Evolutionary conservation across 1,284 basidiomycete genomes (phyloP), one percentile per base, ranked within the genome.

Genomic region (Ceratobasidium sp.): DNA sequence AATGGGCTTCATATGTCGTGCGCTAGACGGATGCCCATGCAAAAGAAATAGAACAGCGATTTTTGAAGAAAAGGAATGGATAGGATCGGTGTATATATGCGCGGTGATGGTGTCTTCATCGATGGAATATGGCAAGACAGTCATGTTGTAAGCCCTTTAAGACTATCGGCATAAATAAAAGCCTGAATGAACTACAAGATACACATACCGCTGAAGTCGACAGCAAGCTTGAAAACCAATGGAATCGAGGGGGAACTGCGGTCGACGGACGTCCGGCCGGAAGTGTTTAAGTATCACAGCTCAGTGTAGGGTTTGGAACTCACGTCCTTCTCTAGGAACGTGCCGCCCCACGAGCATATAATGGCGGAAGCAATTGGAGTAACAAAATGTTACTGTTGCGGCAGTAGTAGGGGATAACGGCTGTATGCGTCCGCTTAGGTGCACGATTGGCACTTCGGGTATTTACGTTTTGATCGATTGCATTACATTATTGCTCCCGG

Each of bases 401-500:
- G 45, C 8, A 31, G 45, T 28, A 66, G 45, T 66, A 53, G 35
- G 26, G 15, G 60, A 53, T 51, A 35, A 13, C 35, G 20, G 10
- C 26, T 20, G 28, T 35, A 54, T 63, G 26, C n/a, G 49, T 66
- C 42, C 20, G 45, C 49, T 51, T 53, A 47, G 13, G 65, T 28
- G 31, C 17, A 28, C 42, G 49, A 54, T 54, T 39, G 66, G 66
- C 31, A 20, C 28, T 33, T 31, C 45, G 28, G 58, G 2, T 42
- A 35, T 47, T 26, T 17, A 15, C 47, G 45, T 37, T 33, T 45
- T 42, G 60, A 74, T 74, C 47, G 60, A 61, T 73, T 47, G 2
- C 47, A 54, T 74, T 58, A 71, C 7, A 28, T 64, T 74, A 74
- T 74, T 74, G 71, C 71, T 74, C 60, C 71, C 60, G 71, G 39